Evolutionary conservation across 306 rosid genomes (phyloP), one percentile per base, ranked within the genome.

Genomic region (Rosa rugosa): DNA sequence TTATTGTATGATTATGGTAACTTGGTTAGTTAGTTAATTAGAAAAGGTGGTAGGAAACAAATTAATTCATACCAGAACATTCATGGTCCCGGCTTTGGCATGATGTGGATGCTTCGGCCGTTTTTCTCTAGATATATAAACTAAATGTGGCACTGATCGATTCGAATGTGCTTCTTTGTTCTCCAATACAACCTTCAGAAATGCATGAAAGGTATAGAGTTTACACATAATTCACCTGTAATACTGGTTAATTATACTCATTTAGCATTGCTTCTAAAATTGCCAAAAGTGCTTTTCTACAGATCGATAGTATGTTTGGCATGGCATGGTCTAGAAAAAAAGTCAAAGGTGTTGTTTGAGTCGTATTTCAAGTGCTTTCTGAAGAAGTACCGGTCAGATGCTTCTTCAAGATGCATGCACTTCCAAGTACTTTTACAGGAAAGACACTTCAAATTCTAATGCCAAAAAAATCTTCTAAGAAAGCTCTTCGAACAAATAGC

Each of bases 11-110:
- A 25, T 49, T 18, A 25, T 4, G 51, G 51, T 20, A 34, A 64
- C 23, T 20, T n/a, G 63, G 1, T 18, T 4, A 27, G 66, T 38
- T 18, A 20, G 7, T 46, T 71, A 49, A 13, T 14, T 8, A 20
- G 25, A 38, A 46, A 5, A 20, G 3, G 38, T 16, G 38, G 18
- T 17, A 38, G 5, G 16, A 12, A 50, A 46, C 20, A 59, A 0
- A 47, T 8, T 2, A 2, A 65, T 27, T 79, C 69, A 42, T 81
- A 93, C 97, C 82, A 93, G 38, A 53, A 86, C 93, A 64, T 93
- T 93, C 97, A 93, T 88, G 66, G 97, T 93, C 18, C 98, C 93
- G 0, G 97, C 98, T 79, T 93, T 93, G 72, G 85, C 82, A 3
- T 80, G 86, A 66, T 93, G 95, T 11, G 88, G 89, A 73, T 86